phyloP scores from a whole-genome alignment of 345 rosid species.

The Pugionium cornutum region DNA sequence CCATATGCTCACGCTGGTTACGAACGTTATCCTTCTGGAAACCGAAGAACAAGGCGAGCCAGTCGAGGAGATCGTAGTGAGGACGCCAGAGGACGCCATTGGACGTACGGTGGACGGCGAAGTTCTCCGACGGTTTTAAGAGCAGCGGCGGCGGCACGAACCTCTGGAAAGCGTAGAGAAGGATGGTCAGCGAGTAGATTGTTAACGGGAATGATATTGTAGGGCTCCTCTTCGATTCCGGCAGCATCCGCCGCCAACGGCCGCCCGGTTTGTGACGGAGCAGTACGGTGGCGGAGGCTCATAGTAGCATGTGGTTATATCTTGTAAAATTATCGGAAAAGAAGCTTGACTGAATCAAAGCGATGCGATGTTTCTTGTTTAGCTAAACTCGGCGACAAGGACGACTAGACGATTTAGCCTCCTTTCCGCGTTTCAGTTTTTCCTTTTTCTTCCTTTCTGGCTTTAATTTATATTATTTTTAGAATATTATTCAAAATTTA shows the following conservation, averaged over 20 bases:
- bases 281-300: slow-evolving; percentile 52
- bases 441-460: not conserved
- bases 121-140: slow-evolving; percentile 80
- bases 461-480: not conserved
- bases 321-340: slow-evolving; percentile 9
- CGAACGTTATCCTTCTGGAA: slow-evolving; percentile 82
- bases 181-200: slow-evolving; percentile 96
- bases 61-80: slow-evolving; percentile 81
- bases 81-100: slow-evolving; percentile 83
- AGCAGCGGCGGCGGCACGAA: slow-evolving; percentile 88
- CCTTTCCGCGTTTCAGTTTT: slow-evolving; percentile 41
- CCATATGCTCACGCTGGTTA: slow-evolving; percentile 91
- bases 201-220: slow-evolving; percentile 87
- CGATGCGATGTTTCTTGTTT: not conserved
- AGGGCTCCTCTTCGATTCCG: slow-evolving; percentile 55
- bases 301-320: slow-evolving; percentile 41
- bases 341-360: slow-evolving; percentile 28
- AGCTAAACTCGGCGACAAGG: slow-evolving; percentile 30
- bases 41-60: slow-evolving; percentile 85
- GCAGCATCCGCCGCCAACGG: slow-evolving; percentile 36
- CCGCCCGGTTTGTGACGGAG: slow-evolving; percentile 37
- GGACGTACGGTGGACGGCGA: slow-evolving; percentile 66
- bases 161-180: slow-evolving; percentile 86
- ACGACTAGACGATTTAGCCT: slow-evolving; percentile 31
- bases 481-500: slow-evolving; percentile 7